These are phyloP conservation scores for Coemansia sp. DNA, from an alignment of 192 early-diverging fungal genomes.

Conservation along the genomic window DNA sequence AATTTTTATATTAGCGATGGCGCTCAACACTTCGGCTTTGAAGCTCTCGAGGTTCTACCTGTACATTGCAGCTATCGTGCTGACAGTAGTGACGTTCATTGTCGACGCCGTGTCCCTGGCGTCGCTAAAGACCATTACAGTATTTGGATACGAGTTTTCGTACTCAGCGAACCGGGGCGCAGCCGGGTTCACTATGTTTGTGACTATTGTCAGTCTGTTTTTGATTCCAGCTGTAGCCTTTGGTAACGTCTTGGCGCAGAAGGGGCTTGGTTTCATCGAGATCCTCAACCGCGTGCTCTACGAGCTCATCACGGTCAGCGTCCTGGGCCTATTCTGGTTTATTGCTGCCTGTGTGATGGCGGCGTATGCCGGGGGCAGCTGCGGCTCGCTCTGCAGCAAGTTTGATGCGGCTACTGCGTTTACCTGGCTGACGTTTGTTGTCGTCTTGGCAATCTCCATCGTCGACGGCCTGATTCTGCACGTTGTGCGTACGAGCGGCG, in stretches of 20 bases:
- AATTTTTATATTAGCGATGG: neutral
- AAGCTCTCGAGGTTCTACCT: conserved; percentile 36
- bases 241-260: conserved; percentile 16
- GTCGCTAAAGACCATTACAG: conserved; percentile 6
- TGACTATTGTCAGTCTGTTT: conserved; percentile 30
- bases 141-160: neutral
- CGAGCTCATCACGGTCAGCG: conserved; percentile 13
- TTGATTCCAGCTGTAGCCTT: conserved; percentile 25
- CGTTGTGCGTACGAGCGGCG: conserved; percentile 21
- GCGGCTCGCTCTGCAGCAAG: conserved; percentile 24
- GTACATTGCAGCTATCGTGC: conserved; percentile 21
- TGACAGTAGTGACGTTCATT: conserved; percentile 41
- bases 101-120: conserved; percentile 38
- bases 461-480: conserved; percentile 23
- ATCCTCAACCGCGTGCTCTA: conserved; percentile 21
- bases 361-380: conserved; percentile 18
- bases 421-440: conserved; percentile 38
- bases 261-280: conserved; percentile 12
- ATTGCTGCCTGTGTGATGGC: conserved; percentile 44
- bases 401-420: conserved; percentile 41
- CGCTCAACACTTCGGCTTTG: conserved; percentile 12
- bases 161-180: conserved; percentile 18
- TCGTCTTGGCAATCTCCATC: conserved; percentile 9
- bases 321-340: conserved; percentile 31
- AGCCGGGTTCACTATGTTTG: conserved; percentile 50